phyloP scores from a whole-genome alignment of 2,329 filamentous ascomycete species.

The Lecanicillium sp. region DNA sequence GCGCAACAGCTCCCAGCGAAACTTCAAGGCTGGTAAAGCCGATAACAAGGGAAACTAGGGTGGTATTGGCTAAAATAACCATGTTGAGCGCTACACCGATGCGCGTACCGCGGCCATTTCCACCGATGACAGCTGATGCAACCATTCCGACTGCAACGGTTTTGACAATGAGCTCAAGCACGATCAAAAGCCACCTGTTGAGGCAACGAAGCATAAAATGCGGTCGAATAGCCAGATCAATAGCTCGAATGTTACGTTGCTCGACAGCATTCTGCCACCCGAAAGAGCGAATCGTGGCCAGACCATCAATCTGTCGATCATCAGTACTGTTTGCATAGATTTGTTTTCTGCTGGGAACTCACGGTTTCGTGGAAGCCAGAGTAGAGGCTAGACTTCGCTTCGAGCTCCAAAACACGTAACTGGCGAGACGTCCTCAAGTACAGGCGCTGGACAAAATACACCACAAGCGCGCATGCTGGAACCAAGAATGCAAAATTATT shows the following conservation, averaged over 20 bases:
- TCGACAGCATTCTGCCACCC: slow-evolving; percentile 27
- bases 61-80: slow-evolving; percentile 20
- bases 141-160: slow-evolving; percentile 28
- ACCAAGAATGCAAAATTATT: slow-evolving; percentile 38
- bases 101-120: slow-evolving; percentile 13
- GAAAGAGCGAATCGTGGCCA: slow-evolving; percentile 25
- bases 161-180: slow-evolving; percentile 36
- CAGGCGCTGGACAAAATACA: slow-evolving; percentile 23
- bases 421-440: slow-evolving; percentile 49
- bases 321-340: not conserved
- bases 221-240: slow-evolving; percentile 28
- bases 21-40: slow-evolving; percentile 21
- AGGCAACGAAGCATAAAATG: slow-evolving; percentile 38
- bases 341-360: not conserved
- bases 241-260: slow-evolving; percentile 35
- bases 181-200: slow-evolving; percentile 42
- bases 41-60: slow-evolving; percentile 19
- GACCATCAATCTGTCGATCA: slow-evolving; percentile 17
- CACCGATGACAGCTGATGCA: slow-evolving; percentile 30
- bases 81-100: slow-evolving; percentile 23
- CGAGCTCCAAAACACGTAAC: slow-evolving; percentile 48
- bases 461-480: slow-evolving; percentile 27
- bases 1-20: slow-evolving; percentile 20
- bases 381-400: slow-evolving; percentile 44
- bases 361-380: slow-evolving; percentile 35